These are phyloP conservation scores for Diospyros lotus DNA, from an alignment of 148 eudicot species.

Conservation along the genomic window DNA sequence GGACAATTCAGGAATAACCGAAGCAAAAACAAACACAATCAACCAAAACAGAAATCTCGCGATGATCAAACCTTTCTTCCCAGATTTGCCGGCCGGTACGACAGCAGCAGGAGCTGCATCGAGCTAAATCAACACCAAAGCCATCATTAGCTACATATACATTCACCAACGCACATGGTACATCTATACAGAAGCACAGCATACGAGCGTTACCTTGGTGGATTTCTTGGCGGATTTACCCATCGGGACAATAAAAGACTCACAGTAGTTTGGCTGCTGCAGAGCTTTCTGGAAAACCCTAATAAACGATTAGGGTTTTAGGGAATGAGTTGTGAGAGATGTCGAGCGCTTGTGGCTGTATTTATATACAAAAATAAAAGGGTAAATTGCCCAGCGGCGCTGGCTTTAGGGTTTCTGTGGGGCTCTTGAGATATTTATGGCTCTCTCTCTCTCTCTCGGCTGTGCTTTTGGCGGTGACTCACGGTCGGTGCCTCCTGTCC, in stretches of 20 bases:
- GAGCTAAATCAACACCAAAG: conserved; percentile 29
- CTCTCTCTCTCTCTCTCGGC: no score
- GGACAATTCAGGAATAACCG: background rate
- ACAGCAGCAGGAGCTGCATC: conserved; percentile 44
- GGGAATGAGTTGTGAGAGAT: background rate
- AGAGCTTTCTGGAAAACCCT: conserved; percentile 7
- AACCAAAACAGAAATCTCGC: background rate
- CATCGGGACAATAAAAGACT: conserved; percentile 15
- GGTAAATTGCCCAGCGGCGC: no score
- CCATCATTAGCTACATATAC: background rate
- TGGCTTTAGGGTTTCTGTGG: no score
- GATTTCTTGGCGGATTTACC: conserved; percentile 49
- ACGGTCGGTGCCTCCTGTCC: no score
- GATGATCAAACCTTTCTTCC: conserved; percentile 48
- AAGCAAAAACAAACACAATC: background rate
- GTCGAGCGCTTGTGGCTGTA: no score
- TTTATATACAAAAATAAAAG: no score
- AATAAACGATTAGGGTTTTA: conserved; percentile 14
- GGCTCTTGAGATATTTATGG: no score
- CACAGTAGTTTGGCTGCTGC: background rate
- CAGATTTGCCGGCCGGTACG: conserved; percentile 33
- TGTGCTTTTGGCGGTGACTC: no score
- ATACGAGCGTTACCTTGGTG: conserved; percentile 24
- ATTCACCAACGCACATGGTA: background rate
- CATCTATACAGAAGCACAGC: background rate